Evolutionary conservation across 192 early-diverging fungal genomes (phyloP), one percentile per base, ranked within the genome.

Genomic region (Coemansia javaensis): DNA sequence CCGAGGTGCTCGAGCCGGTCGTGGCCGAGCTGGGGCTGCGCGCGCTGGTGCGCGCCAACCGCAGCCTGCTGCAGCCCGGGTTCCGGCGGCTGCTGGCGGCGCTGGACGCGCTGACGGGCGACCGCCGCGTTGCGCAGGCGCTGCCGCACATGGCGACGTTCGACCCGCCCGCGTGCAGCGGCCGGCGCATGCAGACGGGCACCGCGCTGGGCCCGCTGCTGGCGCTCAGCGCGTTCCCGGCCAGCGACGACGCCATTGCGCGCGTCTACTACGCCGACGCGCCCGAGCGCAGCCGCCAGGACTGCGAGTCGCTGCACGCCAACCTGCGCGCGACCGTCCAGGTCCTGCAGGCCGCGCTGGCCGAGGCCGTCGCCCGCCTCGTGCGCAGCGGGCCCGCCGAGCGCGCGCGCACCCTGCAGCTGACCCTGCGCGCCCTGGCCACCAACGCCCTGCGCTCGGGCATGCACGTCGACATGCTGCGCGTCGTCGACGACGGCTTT

Each of bases 401-500:
- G 25, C 75, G 81, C 14, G 79, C 88, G 28, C 56, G 44, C 24
- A 63, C 89, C 11, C 53, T 96, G 18, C 40, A 66, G 32, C 91
- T 84, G 46, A 79, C 91, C 44, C 74, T 84, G 12, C 77, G 77
- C 22, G 63, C 82, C 2, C 41, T 90, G 28, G 58, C 65, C 5
- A 63, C 81, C 37, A 98, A 95, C 41, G 75, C 79, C 17, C 72
- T 64, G 23, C 81, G 91, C 39, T 85, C 82, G 0, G 77, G 82
- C 13, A 85, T 91, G 80, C 86, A 94, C 60, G 86, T 91, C 5
- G 87, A 97, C 46, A 66, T 59, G 30, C 43, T 72, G 2, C 78
- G 77, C 12, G 85, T 93, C 0, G 87, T 90, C 2, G 79, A 86
- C 24, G 86, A 93, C 61, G 93, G 94, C 15, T 90, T 94, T 63